Percentiles rank a stretch among this genome's conserved stretches.
phyloP scores from a whole-genome alignment of 352 stramenopile genomes.

The Phytophthora tubulina region DNA sequence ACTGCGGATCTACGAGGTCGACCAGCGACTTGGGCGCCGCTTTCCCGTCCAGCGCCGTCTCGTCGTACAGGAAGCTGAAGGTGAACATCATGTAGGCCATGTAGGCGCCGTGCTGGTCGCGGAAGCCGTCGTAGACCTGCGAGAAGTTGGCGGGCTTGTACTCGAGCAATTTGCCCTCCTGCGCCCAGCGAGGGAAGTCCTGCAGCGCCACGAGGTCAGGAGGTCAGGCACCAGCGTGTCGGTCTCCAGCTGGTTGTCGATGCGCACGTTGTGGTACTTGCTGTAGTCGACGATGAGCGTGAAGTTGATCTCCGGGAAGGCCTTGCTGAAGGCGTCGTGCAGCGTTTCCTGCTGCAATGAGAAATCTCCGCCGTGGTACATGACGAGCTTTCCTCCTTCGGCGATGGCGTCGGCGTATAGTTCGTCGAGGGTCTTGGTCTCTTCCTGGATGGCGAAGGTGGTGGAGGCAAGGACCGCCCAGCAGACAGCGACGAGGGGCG shows the following conservation, averaged over 20 bases:
- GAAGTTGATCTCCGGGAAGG: constrained; percentile 70
- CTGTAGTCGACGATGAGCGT: constrained; percentile 66
- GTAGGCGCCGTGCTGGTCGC: constrained; percentile 44
- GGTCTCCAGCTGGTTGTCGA: constrained; percentile 70
- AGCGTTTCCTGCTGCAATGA: constrained; percentile 36
- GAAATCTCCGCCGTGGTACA: constrained; percentile 54
- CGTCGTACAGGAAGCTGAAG: constrained; percentile 60
- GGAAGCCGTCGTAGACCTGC: constrained; percentile 60
- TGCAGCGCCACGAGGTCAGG: constrained; percentile 54
- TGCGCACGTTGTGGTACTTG: constrained; percentile 68
- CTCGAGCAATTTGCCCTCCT: constrained; percentile 52
- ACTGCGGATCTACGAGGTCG: constrained; percentile 49
- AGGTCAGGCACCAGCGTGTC: constrained; percentile 54
- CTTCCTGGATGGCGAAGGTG: constrained; percentile 37
- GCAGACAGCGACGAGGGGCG: constrained; percentile 11
- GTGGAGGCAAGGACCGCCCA: constrained; percentile 21
- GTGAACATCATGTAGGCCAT: constrained; percentile 49
- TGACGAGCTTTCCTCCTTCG: constrained; percentile 63
- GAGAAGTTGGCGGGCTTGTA: constrained; percentile 70
- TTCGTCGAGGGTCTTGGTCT: constrained; percentile 54
- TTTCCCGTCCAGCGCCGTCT: constrained; percentile 26
- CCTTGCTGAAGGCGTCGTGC: constrained; percentile 34
- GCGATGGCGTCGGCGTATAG: constrained; percentile 61
- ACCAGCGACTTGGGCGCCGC: constrained; percentile 30
- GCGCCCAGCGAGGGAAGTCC: constrained; percentile 58